Evolutionary conservation across 1,284 basidiomycete genomes (phyloP).

Genomic region (Anthracocystis setariae): DNA sequence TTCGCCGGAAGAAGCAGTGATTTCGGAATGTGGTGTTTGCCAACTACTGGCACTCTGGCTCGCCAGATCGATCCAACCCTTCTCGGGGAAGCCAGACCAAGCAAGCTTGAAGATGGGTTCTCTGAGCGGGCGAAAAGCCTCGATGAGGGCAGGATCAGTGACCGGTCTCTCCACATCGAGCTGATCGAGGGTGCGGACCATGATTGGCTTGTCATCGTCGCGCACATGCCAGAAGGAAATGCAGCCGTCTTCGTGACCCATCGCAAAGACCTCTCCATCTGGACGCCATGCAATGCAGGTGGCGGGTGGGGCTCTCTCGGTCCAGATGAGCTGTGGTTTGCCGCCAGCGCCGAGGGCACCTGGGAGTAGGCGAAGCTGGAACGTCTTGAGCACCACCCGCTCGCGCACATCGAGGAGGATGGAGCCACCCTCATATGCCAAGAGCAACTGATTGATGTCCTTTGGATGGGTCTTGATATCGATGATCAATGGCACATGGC

Average conservation of each 20-base stretch:
- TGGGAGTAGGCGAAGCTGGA: conserved; percentile 58
- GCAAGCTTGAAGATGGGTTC: conserved; percentile 90
- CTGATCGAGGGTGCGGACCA: conserved; percentile 72
- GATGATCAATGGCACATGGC: conserved; percentile 67
- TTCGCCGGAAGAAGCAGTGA: conserved; percentile 15
- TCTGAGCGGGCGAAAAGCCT: conserved; percentile 25
- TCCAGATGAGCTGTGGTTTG: conserved; percentile 71
- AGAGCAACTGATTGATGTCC: conserved; percentile 80
- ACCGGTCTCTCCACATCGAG: conserved; percentile 59
- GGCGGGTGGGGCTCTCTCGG: conserved; percentile 77
- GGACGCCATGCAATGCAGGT: conserved; percentile 78
- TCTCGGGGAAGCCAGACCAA: conserved; percentile 72
- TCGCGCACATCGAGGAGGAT: conserved; percentile 60
- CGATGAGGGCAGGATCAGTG: conserved; percentile 17
- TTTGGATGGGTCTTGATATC: conserved; percentile 75
- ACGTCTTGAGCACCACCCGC: conserved; percentile 54
- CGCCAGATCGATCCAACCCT: conserved; percentile 56
- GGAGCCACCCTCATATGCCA: conserved; percentile 79
- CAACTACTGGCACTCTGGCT: conserved; percentile 44
- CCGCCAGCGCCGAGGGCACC: conserved; percentile 70
- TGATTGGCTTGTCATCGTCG: conserved; percentile 81
- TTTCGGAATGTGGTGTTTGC: conserved; percentile 31
- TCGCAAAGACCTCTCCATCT: conserved; percentile 71
- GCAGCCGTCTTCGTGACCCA: conserved; percentile 85
- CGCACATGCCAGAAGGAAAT: conserved; percentile 86